Evolutionary conservation across 352 stramenopile species (phyloP).

Genomic region (Peronospora farinosa): DNA sequence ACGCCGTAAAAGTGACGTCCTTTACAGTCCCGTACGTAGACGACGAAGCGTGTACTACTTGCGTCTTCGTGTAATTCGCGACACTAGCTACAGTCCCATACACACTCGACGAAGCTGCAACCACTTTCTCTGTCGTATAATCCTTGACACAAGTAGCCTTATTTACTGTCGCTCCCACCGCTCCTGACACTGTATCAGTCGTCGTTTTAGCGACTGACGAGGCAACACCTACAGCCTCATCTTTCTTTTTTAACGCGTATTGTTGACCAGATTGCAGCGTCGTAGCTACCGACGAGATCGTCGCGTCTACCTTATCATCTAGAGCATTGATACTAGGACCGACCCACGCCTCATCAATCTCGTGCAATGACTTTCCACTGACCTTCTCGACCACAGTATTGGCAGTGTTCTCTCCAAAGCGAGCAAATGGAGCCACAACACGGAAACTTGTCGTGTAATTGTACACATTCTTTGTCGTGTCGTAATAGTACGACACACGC

Average conservation of each 20-base stretch:
- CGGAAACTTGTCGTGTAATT: conserved; percentile 68
- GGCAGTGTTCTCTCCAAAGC: conserved; percentile 47
- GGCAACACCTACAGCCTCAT: conserved; percentile 38
- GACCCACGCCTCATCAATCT: conserved; percentile 50
- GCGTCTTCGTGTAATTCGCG: conserved; percentile 58
- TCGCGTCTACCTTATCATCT: conserved; percentile 61
- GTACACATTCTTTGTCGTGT: conserved; percentile 66
- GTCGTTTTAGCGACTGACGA: conserved; percentile 40
- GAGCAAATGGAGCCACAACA: conserved; percentile 42
- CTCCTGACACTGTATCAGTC: conserved; percentile 34
- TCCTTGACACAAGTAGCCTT: conserved; percentile 51
- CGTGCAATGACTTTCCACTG: conserved; percentile 49
- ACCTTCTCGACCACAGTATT: conserved; percentile 54
- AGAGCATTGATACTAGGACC: conserved; percentile 44
- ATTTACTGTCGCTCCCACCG: conserved; percentile 36
- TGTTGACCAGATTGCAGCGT: conserved; percentile 57
- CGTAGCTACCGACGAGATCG: conserved; percentile 43
- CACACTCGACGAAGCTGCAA: conserved; percentile 30
- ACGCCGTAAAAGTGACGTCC: conserved; percentile 42
- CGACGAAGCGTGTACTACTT: conserved; percentile 62
- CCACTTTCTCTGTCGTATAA: conserved; percentile 47
- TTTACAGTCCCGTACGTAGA: conserved; percentile 53
- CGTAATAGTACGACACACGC: conserved; percentile 63
- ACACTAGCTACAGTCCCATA: conserved; percentile 41
- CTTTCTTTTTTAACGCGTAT: conserved; percentile 63